A percentile compares a stretch with the other conserved stretches of the same genome.
Evolutionary conservation across 1,284 basidiomycete genomes (phyloP).

Genomic region (Leucoagaricus sp.): DNA sequence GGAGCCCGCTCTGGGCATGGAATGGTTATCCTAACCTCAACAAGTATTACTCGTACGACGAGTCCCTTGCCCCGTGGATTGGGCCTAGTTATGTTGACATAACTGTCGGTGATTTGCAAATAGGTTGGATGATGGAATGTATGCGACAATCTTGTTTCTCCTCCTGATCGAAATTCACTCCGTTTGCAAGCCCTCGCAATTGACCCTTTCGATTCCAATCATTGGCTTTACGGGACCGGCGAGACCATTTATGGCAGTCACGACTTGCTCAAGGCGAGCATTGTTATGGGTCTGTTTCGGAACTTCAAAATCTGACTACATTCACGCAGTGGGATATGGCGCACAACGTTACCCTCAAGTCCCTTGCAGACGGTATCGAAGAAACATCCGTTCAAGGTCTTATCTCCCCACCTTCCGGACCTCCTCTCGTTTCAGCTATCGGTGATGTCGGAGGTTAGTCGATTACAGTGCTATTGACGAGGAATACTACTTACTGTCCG

Average conservation of each 20-base stretch:
- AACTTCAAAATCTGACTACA: no score
- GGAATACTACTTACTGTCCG: not conserved
- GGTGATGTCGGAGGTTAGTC: constrained; percentile 53
- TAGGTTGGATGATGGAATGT: constrained; percentile 57
- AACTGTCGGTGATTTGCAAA: constrained; percentile 41
- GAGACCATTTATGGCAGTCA: constrained; percentile 61
- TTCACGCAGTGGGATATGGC: constrained; percentile 51
- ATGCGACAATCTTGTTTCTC: constrained; percentile 1
- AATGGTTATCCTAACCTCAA: constrained; percentile 46
- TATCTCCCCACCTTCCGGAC: constrained; percentile 52
- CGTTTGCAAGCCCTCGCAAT: constrained; percentile 45
- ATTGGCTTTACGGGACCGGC: constrained; percentile 69
- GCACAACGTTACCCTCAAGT: constrained; percentile 60
- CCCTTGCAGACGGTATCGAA: constrained; percentile 64
- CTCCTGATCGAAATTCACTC: not conserved
- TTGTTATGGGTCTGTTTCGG: not conserved
- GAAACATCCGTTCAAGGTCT: constrained; percentile 58
- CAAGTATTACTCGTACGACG: constrained; percentile 56
- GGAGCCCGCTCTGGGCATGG: constrained; percentile 62
- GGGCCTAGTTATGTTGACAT: constrained; percentile 47
- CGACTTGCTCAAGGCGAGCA: constrained; percentile 40
- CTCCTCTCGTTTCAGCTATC: constrained; percentile 57
- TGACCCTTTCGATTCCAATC: constrained; percentile 65
- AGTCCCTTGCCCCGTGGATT: constrained; percentile 58
- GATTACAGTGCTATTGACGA: not conserved